A percentile compares a stretch with the other conserved stretches of the same genome.
Conservation (phyloP, 2,329 filamentous ascomycete genomes). For the Talaromyces pinophilus region DNA sequence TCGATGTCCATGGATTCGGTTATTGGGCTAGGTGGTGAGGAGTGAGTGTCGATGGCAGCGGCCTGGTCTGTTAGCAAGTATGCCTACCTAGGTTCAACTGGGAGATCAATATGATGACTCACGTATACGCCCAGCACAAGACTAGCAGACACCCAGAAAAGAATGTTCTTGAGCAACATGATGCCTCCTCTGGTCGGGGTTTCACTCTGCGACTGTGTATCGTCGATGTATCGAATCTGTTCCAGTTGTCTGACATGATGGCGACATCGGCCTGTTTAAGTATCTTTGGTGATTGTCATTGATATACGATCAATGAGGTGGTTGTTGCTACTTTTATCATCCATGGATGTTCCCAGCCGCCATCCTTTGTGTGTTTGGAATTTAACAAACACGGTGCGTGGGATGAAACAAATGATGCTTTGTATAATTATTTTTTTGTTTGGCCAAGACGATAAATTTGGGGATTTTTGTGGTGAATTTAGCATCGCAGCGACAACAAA, state of each 20-base stretch:
- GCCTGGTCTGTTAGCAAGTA: neutral
- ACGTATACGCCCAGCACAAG: neutral
- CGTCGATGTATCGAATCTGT: neutral
- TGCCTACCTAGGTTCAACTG: neutral
- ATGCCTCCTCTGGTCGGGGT: neutral
- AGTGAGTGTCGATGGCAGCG: neutral
- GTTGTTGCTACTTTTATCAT: neutral
- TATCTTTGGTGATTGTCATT: neutral
- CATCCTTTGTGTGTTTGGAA: neutral
- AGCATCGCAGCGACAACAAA: neutral
- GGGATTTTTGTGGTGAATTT: neutral
- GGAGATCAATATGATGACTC: neutral
- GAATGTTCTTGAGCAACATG: slow-evolving; percentile 1
- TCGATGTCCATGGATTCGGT: neutral
- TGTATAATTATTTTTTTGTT: neutral
- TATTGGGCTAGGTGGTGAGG: neutral
- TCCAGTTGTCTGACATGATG: neutral
- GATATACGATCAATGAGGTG: neutral
- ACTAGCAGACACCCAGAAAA: neutral
- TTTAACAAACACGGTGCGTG: neutral
- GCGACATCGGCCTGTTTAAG: neutral
- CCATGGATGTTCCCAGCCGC: too few species aligned
- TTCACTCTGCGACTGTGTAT: neutral
- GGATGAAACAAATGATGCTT: neutral
- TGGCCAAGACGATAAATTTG: neutral